Percentiles rank a stretch among this genome's conserved stretches.
Conservation (phyloP, 169 alveolate genomes). For the Condylostoma magnum region DNA sequence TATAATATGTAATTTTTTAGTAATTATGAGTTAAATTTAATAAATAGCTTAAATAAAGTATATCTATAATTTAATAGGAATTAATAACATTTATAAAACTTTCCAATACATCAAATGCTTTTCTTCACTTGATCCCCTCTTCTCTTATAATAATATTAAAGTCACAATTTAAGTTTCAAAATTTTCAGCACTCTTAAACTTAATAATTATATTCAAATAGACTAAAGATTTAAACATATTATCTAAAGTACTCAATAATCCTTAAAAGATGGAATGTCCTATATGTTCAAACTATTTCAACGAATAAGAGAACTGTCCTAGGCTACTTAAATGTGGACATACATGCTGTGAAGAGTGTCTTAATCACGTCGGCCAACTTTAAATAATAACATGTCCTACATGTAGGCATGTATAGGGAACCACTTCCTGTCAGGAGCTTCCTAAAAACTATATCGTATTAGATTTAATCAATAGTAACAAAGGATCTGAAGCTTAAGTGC, state of each 20-base stretch:
- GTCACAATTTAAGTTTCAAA: too few relatives aligned
- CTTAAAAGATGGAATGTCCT: conserved; percentile 47
- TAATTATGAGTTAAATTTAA: too few relatives aligned
- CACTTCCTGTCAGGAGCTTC: conserved; percentile 40
- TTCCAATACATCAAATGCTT: too few relatives aligned
- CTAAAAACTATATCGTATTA: conserved; percentile 58
- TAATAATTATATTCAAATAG: background rate
- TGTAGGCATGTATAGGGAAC: conserved; percentile 52
- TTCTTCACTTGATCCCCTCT: too few relatives aligned
- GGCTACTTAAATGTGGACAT: conserved; percentile 64
- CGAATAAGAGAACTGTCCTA: conserved; percentile 43
- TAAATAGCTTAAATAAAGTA: too few relatives aligned
- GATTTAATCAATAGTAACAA: conserved; percentile 23
- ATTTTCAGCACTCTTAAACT: background rate
- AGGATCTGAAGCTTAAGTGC: background rate
- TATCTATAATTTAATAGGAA: too few relatives aligned
- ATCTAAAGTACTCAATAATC: background rate
- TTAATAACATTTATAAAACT: too few relatives aligned
- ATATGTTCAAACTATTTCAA: conserved; percentile 58
- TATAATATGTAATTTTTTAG: too few relatives aligned
- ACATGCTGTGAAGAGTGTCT: conserved; percentile 65
- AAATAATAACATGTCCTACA: conserved; percentile 62
- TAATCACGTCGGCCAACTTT: conserved; percentile 48
- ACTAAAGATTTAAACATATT: background rate
- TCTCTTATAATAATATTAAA: too few relatives aligned